Conservation (phyloP, 1,284 basidiomycete genomes). For the Ustilago trichophora region DNA sequence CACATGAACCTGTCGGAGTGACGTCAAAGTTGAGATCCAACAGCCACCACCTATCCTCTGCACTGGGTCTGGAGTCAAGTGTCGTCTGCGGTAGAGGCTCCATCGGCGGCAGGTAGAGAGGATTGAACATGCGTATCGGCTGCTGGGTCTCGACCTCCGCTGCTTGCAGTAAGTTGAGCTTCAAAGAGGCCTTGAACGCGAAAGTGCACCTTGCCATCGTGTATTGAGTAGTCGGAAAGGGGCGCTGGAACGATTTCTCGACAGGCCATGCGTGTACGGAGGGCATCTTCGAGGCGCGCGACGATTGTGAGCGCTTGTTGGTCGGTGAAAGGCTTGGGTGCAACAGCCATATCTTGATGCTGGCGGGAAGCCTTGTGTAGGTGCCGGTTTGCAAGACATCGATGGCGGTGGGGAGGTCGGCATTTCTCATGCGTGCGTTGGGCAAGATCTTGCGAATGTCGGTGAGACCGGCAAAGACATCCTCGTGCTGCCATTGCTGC, state of each 20-base stretch:
- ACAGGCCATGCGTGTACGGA: constrained; percentile 75
- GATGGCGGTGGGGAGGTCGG: constrained; percentile 86
- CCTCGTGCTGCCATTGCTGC: constrained; percentile 81
- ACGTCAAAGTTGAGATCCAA: constrained; percentile 59
- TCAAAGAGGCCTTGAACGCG: constrained; percentile 78
- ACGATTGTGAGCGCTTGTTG: constrained; percentile 75
- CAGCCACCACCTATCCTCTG: constrained; percentile 60
- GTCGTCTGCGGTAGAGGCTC: constrained; percentile 69
- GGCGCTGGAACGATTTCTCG: constrained; percentile 62
- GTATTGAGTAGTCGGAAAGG: constrained; percentile 74
- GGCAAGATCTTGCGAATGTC: constrained; percentile 72
- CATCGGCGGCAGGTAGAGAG: constrained; percentile 64
- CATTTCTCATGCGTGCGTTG: constrained; percentile 75
- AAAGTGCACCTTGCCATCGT: constrained; percentile 83
- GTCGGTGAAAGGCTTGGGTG: constrained; percentile 75
- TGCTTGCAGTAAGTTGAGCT: constrained; percentile 65
- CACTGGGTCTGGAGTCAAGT: constrained; percentile 39
- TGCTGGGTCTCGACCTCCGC: constrained; percentile 14
- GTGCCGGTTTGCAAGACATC: constrained; percentile 84
- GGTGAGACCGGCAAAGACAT: constrained; percentile 74
- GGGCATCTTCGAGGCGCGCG: constrained; percentile 76
- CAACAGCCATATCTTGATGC: constrained; percentile 76
- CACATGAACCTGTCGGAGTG: constrained; percentile 41
- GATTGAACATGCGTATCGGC: constrained; percentile 3
- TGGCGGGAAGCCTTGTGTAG: constrained; percentile 79